A percentile compares a stretch with the other conserved stretches of the same genome.
phyloP scores from a whole-genome alignment of 768 basidiomycete species.

The Mycena capillaripes region DNA sequence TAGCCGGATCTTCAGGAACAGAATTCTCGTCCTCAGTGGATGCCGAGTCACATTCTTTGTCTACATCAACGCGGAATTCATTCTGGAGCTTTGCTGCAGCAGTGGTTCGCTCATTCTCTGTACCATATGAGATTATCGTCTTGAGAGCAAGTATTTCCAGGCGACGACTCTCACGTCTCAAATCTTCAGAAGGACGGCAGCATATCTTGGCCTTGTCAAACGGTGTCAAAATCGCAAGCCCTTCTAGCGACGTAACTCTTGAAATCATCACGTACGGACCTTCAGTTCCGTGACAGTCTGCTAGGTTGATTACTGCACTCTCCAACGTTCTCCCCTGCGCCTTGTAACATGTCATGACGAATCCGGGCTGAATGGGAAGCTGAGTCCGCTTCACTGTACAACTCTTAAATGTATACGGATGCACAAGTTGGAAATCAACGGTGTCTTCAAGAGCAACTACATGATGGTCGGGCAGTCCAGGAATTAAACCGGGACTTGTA shows the following conservation, averaged over 20 bases:
- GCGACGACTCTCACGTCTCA: not conserved
- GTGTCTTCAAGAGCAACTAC: conserved; percentile 35
- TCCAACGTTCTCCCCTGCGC: not conserved
- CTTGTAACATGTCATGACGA: conserved; percentile 4
- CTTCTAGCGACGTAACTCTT: not conserved
- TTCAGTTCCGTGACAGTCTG: not conserved
- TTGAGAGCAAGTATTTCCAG: not conserved
- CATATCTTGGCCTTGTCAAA: not conserved
- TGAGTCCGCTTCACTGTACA: conserved; percentile 23
- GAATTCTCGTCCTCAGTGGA: not conserved
- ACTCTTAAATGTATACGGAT: conserved; percentile 3
- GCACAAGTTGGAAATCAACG: not conserved
- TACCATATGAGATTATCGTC: not conserved
- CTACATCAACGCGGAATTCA: not conserved
- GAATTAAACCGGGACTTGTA: conserved; percentile 13
- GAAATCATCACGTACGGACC: not conserved
- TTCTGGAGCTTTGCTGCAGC: not conserved
- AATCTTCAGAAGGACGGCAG: not conserved
- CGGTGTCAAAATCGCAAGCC: not conserved
- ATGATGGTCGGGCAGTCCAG: conserved; percentile 31
- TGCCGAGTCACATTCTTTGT: not conserved
- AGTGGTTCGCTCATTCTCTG: not conserved
- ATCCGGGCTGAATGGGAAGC: not conserved
- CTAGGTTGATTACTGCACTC: not conserved
- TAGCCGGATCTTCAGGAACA: not conserved